phyloP scores from a whole-genome alignment of 441 rosid genomes.

The Bocquillonia castaneifolia region DNA sequence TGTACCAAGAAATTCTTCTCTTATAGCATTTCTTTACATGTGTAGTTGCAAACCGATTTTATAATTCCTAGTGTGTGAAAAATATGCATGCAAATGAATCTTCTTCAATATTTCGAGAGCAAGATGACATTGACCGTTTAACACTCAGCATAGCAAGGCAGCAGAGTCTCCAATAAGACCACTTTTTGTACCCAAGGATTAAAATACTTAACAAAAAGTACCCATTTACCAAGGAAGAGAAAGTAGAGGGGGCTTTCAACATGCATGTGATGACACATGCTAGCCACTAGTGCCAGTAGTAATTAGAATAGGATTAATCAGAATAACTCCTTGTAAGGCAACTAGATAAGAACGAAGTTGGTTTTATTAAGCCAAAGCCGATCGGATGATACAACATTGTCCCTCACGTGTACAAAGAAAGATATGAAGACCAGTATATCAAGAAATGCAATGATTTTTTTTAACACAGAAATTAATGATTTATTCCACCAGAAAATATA shows the following conservation, averaged over 20 bases:
- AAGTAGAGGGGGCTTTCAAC: constrained; percentile 2
- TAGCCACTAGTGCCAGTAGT: constrained; percentile 14
- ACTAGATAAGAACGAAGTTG: neutral
- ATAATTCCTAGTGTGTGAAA: neutral
- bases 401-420: constrained; percentile 2
- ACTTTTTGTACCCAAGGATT: neutral
- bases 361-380: neutral
- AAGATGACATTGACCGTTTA: neutral
- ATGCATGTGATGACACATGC: constrained; percentile 38
- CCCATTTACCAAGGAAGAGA: constrained; percentile 15
- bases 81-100: neutral
- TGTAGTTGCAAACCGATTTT: neutral
- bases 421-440: neutral
- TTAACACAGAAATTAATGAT: neutral
- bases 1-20: constrained; percentile 1
- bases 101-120: neutral
- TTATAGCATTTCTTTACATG: neutral
- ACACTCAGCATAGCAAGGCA: neutral
- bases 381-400: constrained; percentile 15
- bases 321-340: neutral
- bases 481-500: neutral
- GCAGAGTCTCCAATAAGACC: neutral
- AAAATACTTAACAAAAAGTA: neutral
- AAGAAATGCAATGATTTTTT: too few relatives aligned
- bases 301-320: neutral